These are phyloP conservation scores for Candida maris DNA, from an alignment of 805 yeast species.

Conservation along the genomic window DNA sequence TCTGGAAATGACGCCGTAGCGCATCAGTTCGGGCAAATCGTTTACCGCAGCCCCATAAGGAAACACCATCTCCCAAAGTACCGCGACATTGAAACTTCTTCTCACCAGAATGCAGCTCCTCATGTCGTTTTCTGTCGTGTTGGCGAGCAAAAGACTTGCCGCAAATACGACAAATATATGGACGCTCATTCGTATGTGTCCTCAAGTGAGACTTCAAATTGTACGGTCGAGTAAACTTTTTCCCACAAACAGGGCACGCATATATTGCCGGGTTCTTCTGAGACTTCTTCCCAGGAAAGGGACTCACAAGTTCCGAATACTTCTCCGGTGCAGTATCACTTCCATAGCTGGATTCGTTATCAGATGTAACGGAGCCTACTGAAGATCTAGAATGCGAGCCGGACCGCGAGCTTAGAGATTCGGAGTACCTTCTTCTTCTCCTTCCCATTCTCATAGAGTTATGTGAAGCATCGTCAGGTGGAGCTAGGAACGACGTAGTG, in stretches of 20 bases:
- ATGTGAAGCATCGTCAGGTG: slow-evolving; percentile 30
- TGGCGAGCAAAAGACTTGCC: slow-evolving; percentile 81
- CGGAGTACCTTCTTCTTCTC: slow-evolving; percentile 29
- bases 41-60: slow-evolving; percentile 77
- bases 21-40: slow-evolving; percentile 80
- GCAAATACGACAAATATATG: slow-evolving; percentile 67
- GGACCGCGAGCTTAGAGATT: slow-evolving; percentile 27
- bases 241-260: slow-evolving; percentile 81
- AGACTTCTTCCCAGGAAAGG: slow-evolving; percentile 47
- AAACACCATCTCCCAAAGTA: slow-evolving; percentile 46
- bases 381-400: slow-evolving; percentile 30
- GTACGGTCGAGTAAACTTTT: slow-evolving; percentile 87
- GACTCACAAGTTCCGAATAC: slow-evolving; percentile 62
- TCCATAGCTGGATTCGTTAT: slow-evolving; percentile 30
- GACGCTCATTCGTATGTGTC: slow-evolving; percentile 85
- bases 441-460: slow-evolving; percentile 38
- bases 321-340: slow-evolving; percentile 42
- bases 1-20: slow-evolving; percentile 70
- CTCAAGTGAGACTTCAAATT: slow-evolving; percentile 87
- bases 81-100: slow-evolving; percentile 74
- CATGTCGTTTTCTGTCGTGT: slow-evolving; percentile 76
- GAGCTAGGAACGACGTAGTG: slow-evolving; percentile 17
- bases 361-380: slow-evolving; percentile 23
- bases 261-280: slow-evolving; percentile 73
- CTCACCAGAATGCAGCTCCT: slow-evolving; percentile 71